Evolutionary conservation across 2,329 filamentous ascomycete species (phyloP).

Genomic region (Aspergillus sp.): DNA sequence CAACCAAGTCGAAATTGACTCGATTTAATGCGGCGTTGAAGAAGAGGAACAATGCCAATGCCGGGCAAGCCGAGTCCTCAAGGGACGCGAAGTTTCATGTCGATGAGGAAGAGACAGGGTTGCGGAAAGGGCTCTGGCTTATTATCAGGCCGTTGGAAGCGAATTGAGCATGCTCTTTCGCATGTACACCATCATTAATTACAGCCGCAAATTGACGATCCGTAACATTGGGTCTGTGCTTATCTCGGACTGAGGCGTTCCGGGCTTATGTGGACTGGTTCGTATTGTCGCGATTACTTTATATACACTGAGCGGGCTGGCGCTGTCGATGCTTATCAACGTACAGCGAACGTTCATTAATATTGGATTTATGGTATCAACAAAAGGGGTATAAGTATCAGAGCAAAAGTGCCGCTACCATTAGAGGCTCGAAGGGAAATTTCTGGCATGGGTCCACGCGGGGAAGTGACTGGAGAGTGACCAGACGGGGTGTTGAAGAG

Average conservation of each 20-base stretch:
- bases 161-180: neutral
- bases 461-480: too few species aligned
- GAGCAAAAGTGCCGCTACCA: neutral
- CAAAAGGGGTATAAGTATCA: neutral
- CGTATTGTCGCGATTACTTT: neutral
- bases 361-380: neutral
- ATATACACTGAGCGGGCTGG: neutral
- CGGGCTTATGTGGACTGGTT: neutral
- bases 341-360: neutral
- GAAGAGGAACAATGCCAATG: neutral
- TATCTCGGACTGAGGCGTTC: neutral
- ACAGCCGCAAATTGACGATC: too few species aligned
- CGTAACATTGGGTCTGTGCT: too few species aligned
- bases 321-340: neutral
- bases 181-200: too few species aligned
- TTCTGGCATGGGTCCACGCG: too few species aligned
- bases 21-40: conserved; percentile 2
- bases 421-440: too few species aligned
- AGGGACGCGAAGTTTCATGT: neutral
- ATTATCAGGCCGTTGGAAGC: neutral
- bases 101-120: neutral
- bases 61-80: neutral
- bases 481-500: too few species aligned
- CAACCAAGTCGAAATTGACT: conserved; percentile 3
- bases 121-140: neutral